Evolutionary conservation across 1,139 yeast species (phyloP), one percentile per base, ranked within the genome.

Genomic region (Suzukiozyma palmioleophila): DNA sequence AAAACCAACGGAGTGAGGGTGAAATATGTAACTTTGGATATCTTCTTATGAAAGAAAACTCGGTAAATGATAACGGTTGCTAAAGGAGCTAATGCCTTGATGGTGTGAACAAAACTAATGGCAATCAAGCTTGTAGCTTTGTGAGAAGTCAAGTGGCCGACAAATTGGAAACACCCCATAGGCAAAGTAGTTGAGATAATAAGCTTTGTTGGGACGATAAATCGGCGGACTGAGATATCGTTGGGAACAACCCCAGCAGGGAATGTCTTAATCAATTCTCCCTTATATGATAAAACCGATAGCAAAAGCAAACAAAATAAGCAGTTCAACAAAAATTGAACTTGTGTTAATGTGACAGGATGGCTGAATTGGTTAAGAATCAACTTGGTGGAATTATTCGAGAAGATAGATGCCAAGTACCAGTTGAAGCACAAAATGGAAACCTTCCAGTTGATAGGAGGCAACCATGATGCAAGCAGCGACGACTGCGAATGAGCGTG

Each of bases 81-180:
- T 29, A 90, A 69, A 2, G 97, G 97, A 34, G 95, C 83, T 35
- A 89, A 69, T 1, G 96, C 92, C 63, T 90, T 90, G 51, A 90
- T 81, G 13, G 96, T 89, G 60, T 89, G 96, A 22, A 90, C 96
- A 48, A 90, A 65, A 4, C 96, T 85, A 13, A 90, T 96, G 0
- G 97, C 96, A 36, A 90, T 85, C 45, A 84, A 62, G 2, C 89
- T 77, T 2, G 96, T 88, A 18, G 97, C 92, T 59, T 85, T 84
- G 58, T 89, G 96, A 5, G 95, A 79, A 10, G 95, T 79, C 44
- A 89, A 78, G 60, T 90, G 97, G 14, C 97, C 97, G 25, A 82
- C 68, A 47, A 90, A 84, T 64, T 90, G 97, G 62, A 90, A 90
- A 43, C 81, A 66, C 3, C 97, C 97, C 96, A 90, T 86, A 16